Conservation (phyloP, 164 flowering plant species). For the Sextonia rubra region DNA sequence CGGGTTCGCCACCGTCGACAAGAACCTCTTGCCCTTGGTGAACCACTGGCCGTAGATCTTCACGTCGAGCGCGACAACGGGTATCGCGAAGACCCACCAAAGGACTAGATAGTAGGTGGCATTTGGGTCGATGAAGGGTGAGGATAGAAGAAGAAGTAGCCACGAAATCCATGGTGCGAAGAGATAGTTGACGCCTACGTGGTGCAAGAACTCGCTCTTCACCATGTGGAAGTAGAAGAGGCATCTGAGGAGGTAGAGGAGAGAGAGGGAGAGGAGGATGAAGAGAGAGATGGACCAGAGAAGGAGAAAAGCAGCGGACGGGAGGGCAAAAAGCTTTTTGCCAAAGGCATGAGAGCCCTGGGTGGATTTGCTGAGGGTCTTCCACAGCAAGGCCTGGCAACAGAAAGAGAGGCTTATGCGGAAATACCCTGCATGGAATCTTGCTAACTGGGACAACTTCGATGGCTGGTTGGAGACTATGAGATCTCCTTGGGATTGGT, state of each 20-base stretch:
- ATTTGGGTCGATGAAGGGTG: conserved; percentile 14
- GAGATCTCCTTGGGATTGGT: not conserved
- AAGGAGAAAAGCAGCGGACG: conserved; percentile 13
- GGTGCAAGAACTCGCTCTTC: conserved; percentile 23
- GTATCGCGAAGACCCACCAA: conserved; percentile 21
- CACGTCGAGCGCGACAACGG: conserved; percentile 22
- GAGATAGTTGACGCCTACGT: conserved; percentile 28
- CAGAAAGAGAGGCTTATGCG: conserved; percentile 34
- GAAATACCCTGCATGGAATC: conserved; percentile 39
- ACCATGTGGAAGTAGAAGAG: conserved; percentile 18
- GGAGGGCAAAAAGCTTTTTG: conserved; percentile 4
- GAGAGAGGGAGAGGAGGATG: conserved; percentile 18
- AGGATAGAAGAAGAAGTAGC: conserved; percentile 23
- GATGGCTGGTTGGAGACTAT: not conserved
- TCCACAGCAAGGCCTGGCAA: conserved; percentile 39
- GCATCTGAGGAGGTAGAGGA: conserved; percentile 25
- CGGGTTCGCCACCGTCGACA: conserved; percentile 27
- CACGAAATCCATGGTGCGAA: conserved; percentile 29
- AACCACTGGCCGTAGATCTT: conserved; percentile 36
- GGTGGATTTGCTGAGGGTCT: conserved; percentile 20
- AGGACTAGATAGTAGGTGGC: conserved; percentile 8
- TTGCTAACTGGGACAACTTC: conserved; percentile 17
- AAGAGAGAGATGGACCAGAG: conserved; percentile 29
- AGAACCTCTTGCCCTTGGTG: conserved; percentile 26
- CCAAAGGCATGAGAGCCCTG: conserved; percentile 7